These are phyloP conservation scores for Globisporangium echinulatum DNA, from an alignment of 352 stramenopile species.

Conservation along the genomic window DNA sequence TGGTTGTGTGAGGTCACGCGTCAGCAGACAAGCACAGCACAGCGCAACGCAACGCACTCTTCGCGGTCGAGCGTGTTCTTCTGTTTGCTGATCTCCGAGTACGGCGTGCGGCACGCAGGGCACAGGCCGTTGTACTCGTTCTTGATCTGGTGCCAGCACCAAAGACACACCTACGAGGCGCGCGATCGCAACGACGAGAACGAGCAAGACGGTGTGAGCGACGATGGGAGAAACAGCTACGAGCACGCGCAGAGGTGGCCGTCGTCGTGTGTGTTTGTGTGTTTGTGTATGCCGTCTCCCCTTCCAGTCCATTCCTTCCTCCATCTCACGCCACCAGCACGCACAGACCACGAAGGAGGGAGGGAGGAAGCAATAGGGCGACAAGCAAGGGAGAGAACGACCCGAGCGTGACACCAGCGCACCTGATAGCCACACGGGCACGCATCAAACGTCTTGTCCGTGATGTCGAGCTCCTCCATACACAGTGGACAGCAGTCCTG, in stretches of 20 bases:
- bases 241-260: too few relatives aligned
- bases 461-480: constrained; percentile 98
- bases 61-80: constrained; percentile 93
- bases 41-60: constrained; percentile 52
- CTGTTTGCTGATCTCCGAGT: constrained; percentile 90
- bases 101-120: constrained; percentile 96
- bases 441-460: constrained; percentile 97
- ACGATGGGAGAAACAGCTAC: neutral
- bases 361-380: neutral
- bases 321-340: neutral
- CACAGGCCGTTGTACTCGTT: constrained; percentile 98
- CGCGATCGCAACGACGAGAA: neutral
- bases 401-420: neutral
- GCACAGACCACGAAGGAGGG: neutral
- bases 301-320: too few relatives aligned
- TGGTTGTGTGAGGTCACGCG: too few relatives aligned
- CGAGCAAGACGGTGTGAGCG: neutral
- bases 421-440: constrained; percentile 98
- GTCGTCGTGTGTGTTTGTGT: neutral
- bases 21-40: neutral
- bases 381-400: neutral
- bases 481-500: constrained; percentile 95
- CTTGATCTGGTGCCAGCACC: constrained; percentile 99
- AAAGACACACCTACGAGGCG: constrained; percentile 92
- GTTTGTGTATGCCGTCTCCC: too few relatives aligned